Evolutionary conservation across 2,329 filamentous ascomycete species (phyloP).

Genomic region (Fusarium odoratissimum): DNA sequence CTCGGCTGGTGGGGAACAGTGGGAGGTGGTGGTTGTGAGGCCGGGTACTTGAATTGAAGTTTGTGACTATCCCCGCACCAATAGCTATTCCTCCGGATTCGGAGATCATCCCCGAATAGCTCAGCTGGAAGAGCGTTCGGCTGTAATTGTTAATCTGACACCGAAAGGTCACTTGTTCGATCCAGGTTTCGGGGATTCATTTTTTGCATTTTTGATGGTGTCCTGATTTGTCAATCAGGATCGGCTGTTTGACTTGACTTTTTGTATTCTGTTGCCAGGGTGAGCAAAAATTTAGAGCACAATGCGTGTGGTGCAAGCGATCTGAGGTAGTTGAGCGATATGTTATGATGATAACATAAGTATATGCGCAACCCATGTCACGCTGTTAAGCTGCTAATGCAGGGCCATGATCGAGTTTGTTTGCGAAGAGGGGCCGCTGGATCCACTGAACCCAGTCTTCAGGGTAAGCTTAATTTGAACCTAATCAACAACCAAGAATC

Average conservation of each 20-base stretch:
- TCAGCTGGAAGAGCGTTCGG: slow-evolving; percentile 5
- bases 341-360: rapidly evolving
- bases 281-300: rapidly evolving
- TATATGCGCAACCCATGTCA: rapidly evolving
- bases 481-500: too few species aligned
- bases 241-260: neutral
- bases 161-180: slow-evolving; percentile 6
- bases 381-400: neutral
- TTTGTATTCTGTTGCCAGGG: rapidly evolving
- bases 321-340: rapidly evolving
- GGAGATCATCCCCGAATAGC: slow-evolving; percentile 3
- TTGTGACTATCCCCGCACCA: neutral
- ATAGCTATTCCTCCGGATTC: slow-evolving; percentile 1
- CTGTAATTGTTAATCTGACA: slow-evolving; percentile 3
- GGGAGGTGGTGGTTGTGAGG: too few species aligned
- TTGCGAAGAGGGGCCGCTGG: neutral
- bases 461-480: neutral
- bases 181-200: slow-evolving; percentile 2
- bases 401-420: neutral
- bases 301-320: rapidly evolving
- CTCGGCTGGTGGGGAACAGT: too few species aligned
- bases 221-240: rapidly evolving
- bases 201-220: neutral
- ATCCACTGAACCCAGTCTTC: rapidly evolving
- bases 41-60: rapidly evolving